These are phyloP conservation scores for Kalmusia sp. DNA, from an alignment of 2,329 filamentous ascomycete genomes.

Conservation along the genomic window DNA sequence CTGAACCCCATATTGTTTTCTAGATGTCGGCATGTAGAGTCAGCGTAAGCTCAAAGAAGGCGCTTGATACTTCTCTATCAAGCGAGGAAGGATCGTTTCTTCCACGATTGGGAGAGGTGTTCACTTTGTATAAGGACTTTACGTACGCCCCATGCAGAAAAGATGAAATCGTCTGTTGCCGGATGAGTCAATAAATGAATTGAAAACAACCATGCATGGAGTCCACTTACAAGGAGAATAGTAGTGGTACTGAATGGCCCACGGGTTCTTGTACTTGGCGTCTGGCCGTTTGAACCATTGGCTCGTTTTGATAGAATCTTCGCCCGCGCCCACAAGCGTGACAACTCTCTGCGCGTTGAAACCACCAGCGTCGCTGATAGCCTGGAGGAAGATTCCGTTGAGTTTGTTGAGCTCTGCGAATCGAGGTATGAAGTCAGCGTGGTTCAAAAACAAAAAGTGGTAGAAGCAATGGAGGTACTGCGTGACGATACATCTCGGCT, in stretches of 20 bases:
- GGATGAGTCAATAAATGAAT: too few species aligned
- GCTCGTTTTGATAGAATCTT: conserved; percentile 61
- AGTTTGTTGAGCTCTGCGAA: conserved; percentile 63
- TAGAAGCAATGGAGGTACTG: too few species aligned
- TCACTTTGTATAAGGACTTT: too few species aligned
- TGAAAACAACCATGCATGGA: too few species aligned
- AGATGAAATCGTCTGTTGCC: conserved; percentile 46
- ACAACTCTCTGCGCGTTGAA: conserved; percentile 64
- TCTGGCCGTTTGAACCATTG: conserved; percentile 62
- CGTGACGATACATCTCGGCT: too few species aligned
- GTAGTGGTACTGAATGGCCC: conserved; percentile 68
- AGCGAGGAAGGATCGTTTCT: too few species aligned
- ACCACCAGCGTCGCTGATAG: conserved; percentile 61
- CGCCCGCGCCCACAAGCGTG: conserved; percentile 59
- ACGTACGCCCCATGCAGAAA: conserved; percentile 61
- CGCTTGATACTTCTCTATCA: too few species aligned
- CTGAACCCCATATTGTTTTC: conserved; percentile 66
- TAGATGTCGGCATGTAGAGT: too few species aligned
- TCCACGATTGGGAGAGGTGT: too few species aligned
- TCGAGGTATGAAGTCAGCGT: too few species aligned
- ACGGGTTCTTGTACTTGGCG: conserved; percentile 59
- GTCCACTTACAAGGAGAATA: conserved; percentile 63
- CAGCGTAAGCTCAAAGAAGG: too few species aligned
- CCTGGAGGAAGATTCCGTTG: conserved; percentile 63
- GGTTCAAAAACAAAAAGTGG: too few species aligned